Evolutionary conservation across 345 rosid species (phyloP), one percentile per base, ranked within the genome.

Genomic region (Nephelium lappaceum): DNA sequence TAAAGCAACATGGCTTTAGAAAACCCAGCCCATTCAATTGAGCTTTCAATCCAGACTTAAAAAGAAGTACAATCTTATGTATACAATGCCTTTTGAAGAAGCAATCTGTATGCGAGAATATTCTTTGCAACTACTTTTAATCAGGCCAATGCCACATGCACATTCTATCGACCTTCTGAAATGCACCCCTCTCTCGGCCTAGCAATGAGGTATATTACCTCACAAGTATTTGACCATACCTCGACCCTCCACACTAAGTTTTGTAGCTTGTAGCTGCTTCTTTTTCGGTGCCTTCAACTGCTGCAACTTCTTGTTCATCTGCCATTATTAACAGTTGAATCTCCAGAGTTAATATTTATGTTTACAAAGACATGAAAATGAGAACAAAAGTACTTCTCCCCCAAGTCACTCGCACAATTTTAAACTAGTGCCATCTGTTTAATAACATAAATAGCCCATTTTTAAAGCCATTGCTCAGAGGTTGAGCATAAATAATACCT

Each of bases 231-330:
- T 96, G 57, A 90, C 78, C 99, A 96, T 96, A 27, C 99, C 99
- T 65, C 98, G 94, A 68, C 99, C 98, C 86, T 96, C 99, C 55
- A 93, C 97, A 6, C 98, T 93, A 66, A 96, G 88, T 72, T 87
- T 96, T 9, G 99, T 88, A 15, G 99, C 99, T 82, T 96, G 99
- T 73, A 94, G 78, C 78, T 87, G 83, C 93, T 88, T 91, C 97
- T 96, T 96, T 84, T 94, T 94, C 6, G 97, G 93, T 73, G 94
- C 97, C 83, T 96, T 96, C 78, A 96, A 89, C 89, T 94, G 98
- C 85, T 94, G 99, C 86, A 96, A 81, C 87, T 91, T 96, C 86
- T 93, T 94, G 78, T 91, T 94, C 99, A 94, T 94, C 98, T 96
- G 91, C 78, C 73, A 80, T 47, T n/a, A 80, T 47, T 18, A 72